Evolutionary conservation across 108 stramenopile species (phyloP), one percentile per base, ranked within the genome.

Genomic region (Discostella stelligeroides): DNA sequence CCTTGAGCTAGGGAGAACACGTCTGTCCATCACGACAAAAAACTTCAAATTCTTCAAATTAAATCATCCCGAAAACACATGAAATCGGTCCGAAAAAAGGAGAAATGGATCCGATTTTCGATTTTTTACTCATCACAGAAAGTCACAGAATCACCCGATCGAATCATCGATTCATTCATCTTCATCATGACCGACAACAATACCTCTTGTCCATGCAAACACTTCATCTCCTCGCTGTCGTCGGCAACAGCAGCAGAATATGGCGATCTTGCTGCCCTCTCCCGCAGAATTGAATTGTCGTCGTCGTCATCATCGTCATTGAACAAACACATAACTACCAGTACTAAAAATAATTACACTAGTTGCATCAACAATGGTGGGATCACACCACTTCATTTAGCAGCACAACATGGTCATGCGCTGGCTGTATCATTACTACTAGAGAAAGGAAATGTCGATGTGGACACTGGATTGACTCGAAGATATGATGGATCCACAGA

Each of bases 241-340:
- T 89, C 91, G 0, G 86, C 87, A 49, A 92, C 94, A 9, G 84
- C 91, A 1, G 94, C 94, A 15, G 94, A 95, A 70, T 89, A 83
- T 51, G 94, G 94, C 14, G 88, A 92, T 72, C 81, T 61, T 55
- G 80, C 6, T 66, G 88, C 62, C 43, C 69, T 64, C 30, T 21
- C 46, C 39, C 68, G 60, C 23, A 75, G 83, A 20, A 65, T 75
- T 11, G 49, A 63, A 15, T 42, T 21, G 23, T 39, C 41, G 25
- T 20, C 34, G 37, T 28, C 38, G 68, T 63, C 70, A 24, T 34
- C 51, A 20, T 17, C 56, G 39, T 48, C 46, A 1, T 51, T 20
- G 23, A 27, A 17, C 63, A 57, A 15, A 79, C 79, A 13, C 66
- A 81, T 37, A 6, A 23, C 28, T 12, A 18, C 1, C 18, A 34